These are phyloP conservation scores for Neophaeococcomyces aloes DNA, from an alignment of 2,329 filamentous ascomycete genomes.

Conservation along the genomic window DNA sequence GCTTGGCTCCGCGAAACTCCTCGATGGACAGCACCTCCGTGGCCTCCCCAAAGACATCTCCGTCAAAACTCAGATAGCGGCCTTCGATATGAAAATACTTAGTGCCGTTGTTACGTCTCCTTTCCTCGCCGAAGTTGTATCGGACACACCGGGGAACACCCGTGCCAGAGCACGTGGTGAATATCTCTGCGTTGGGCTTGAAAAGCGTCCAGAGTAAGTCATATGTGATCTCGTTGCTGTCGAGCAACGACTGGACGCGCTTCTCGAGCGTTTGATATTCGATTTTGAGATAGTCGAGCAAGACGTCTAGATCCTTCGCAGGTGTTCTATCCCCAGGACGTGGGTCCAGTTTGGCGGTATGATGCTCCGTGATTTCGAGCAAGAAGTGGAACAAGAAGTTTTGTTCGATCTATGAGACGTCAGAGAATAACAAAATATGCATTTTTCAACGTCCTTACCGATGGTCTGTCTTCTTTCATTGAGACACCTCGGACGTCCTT, in stretches of 20 bases:
- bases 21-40: conserved; percentile 21
- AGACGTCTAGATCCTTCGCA: too few species aligned
- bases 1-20: conserved; percentile 24
- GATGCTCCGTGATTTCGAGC: conserved; percentile 16
- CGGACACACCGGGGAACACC: conserved; percentile 14
- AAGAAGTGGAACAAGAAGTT: conserved; percentile 22
- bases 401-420: conserved; percentile 12
- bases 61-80: conserved; percentile 25
- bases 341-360: too few species aligned
- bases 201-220: conserved; percentile 30
- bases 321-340: too few species aligned
- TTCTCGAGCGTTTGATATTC: too few species aligned
- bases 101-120: conserved; percentile 13
- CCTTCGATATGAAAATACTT: conserved; percentile 23
- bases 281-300: too few species aligned
- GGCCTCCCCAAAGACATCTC: conserved; percentile 21
- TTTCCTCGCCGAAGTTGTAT: conserved; percentile 20
- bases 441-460: conserved; percentile 16
- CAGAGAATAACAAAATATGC: not conserved
- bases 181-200: conserved; percentile 25
- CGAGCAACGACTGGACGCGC: conserved; percentile 24
- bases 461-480: conserved; percentile 25
- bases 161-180: conserved; percentile 18
- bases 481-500: conserved; percentile 24
- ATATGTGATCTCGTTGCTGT: conserved; percentile 26